Evolutionary conservation across 495 filamentous ascomycete genomes (phyloP).

Genomic region (Cladorrhinum samala): DNA sequence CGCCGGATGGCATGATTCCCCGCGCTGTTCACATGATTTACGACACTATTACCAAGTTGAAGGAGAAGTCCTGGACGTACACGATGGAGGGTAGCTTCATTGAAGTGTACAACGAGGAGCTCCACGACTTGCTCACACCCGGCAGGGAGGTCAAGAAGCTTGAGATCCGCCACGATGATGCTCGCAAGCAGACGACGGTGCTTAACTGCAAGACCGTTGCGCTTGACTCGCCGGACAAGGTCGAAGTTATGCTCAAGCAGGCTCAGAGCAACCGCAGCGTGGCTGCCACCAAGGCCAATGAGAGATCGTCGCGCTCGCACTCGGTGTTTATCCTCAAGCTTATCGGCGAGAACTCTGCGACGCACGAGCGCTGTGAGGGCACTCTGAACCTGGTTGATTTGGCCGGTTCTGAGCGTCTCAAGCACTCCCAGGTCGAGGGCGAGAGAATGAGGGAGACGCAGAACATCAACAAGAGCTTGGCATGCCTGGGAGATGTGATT

Average conservation of each 20-base stretch:
- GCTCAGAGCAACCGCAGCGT: slow-evolving; percentile 83
- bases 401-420: slow-evolving; percentile 85
- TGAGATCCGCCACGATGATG: slow-evolving; percentile 83
- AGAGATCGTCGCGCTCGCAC: slow-evolving; percentile 87
- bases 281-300: slow-evolving; percentile 93
- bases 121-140: slow-evolving; percentile 84
- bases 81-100: slow-evolving; percentile 92
- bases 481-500: slow-evolving; percentile 91
- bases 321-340: slow-evolving; percentile 95
- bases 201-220: slow-evolving; percentile 74
- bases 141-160: slow-evolving; percentile 74
- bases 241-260: slow-evolving; percentile 68
- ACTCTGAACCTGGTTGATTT: slow-evolving; percentile 95
- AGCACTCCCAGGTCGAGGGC: slow-evolving; percentile 75
- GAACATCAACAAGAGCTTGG: slow-evolving; percentile 91
- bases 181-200: slow-evolving; percentile 74
- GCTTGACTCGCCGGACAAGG: slow-evolving; percentile 71
- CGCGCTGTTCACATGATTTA: slow-evolving; percentile 90
- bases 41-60: slow-evolving; percentile 68
- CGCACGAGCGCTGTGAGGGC: slow-evolving; percentile 79
- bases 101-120: slow-evolving; percentile 98
- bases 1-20: slow-evolving; percentile 91
- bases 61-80: slow-evolving; percentile 91
- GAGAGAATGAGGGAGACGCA: slow-evolving; percentile 90
- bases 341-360: slow-evolving; percentile 70